Percentiles rank a stretch among this genome's conserved stretches.
Conservation (phyloP, 2,329 filamentous ascomycete genomes). For the Cytospora chrysosperma region DNA sequence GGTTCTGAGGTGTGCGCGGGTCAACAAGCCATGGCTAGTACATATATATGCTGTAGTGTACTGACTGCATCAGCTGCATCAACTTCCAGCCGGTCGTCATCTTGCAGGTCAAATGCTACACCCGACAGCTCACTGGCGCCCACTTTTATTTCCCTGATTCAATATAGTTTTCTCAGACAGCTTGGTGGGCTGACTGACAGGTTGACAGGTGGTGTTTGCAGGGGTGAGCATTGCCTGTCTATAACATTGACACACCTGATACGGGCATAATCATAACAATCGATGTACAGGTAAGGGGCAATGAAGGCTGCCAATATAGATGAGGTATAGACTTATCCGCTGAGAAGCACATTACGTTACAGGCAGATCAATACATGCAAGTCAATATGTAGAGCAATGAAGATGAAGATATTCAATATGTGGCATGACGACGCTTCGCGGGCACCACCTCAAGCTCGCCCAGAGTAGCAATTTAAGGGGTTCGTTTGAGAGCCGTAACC, state of each 20-base stretch:
- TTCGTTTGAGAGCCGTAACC: not conserved
- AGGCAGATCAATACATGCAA: not conserved
- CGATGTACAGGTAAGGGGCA: not conserved
- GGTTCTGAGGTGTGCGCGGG: not conserved
- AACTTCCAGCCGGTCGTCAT: not conserved
- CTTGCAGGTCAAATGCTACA: not conserved
- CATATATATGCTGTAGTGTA: not conserved
- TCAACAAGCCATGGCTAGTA: not conserved
- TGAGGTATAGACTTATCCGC: not conserved
- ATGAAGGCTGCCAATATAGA: not conserved
- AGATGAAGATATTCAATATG: not conserved
- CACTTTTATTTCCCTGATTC: not conserved
- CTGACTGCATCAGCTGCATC: not conserved
- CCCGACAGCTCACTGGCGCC: not conserved
- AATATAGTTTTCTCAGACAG: not conserved
- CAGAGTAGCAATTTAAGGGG: not conserved
- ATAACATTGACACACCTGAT: too few relatives aligned
- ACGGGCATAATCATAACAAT: not conserved
- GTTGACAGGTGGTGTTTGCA: not conserved
- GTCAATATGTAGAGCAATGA: not conserved
- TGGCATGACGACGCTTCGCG: not conserved
- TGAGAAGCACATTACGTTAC: not conserved
- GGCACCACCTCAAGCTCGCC: not conserved
- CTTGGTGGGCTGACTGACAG: not conserved
- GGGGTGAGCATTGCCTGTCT: not conserved